Percentiles rank a stretch among this genome's conserved stretches.
Evolutionary conservation across 306 rosid genomes (phyloP).

Genomic region (Heteromeles arbutifolia): DNA sequence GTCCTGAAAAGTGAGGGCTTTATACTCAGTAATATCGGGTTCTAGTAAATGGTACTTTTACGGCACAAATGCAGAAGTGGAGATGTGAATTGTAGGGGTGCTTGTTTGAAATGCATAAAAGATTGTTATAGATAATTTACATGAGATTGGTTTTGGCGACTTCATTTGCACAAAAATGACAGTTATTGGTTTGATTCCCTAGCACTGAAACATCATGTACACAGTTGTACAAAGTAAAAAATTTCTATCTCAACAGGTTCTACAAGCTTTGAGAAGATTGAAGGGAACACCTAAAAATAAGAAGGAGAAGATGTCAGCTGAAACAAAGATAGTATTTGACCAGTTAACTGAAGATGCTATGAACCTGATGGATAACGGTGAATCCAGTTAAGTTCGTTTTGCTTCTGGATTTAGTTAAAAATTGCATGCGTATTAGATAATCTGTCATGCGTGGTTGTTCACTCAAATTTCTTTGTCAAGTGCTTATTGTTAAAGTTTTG

Average conservation of each 20-base stretch:
- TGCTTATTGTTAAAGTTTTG: neutral
- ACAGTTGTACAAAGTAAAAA: neutral
- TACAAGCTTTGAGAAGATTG: slow-evolving; percentile 89
- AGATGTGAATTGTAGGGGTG: neutral
- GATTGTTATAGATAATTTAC: neutral
- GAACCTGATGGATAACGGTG: slow-evolving; percentile 97
- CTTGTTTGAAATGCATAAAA: neutral
- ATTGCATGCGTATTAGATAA: neutral
- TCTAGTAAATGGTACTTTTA: neutral
- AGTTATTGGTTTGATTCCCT: neutral
- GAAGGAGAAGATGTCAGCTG: slow-evolving; percentile 83
- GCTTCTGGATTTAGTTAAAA: neutral
- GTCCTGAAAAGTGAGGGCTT: neutral
- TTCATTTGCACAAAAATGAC: neutral
- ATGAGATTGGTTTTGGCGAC: neutral
- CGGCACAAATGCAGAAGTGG: neutral
- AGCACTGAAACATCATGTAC: neutral
- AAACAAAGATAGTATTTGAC: slow-evolving; percentile 68
- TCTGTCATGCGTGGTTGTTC: neutral
- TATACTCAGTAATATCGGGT: neutral
- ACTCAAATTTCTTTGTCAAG: neutral
- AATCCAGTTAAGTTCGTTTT: slow-evolving; percentile 27
- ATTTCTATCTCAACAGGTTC: neutral
- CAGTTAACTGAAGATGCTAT: slow-evolving; percentile 93
- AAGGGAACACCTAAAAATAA: slow-evolving; percentile 52